Evolutionary conservation across 2,329 filamentous ascomycete species (phyloP).

Genomic region (Neonectria magnoliae): DNA sequence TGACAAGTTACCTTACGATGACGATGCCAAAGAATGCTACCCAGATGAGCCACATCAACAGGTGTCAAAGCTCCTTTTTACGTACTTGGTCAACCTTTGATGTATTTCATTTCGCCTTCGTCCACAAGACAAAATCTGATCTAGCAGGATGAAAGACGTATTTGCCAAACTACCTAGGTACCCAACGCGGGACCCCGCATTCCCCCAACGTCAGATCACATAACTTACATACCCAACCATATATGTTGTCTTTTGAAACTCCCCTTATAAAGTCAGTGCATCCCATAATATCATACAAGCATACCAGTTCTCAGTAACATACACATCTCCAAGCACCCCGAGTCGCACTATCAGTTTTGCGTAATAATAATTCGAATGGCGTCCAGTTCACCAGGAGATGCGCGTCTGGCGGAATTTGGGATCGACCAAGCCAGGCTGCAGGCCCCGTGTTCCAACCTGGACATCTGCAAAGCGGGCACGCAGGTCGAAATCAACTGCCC

Average conservation of each 20-base stretch:
- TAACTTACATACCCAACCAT: background rate
- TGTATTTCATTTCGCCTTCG: background rate
- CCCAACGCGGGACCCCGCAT: background rate
- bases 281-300: background rate
- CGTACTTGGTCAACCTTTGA: background rate
- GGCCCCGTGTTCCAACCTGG: constrained; percentile 63
- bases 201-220: background rate
- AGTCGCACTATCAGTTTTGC: background rate
- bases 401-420: constrained; percentile 57
- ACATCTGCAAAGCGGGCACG: constrained; percentile 60
- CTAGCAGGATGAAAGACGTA: background rate
- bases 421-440: constrained; percentile 58
- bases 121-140: background rate
- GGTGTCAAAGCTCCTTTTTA: no score
- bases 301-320: background rate
- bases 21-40: background rate
- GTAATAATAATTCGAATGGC: background rate
- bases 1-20: background rate
- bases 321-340: background rate
- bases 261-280: background rate
- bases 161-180: background rate
- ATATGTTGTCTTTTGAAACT: background rate
- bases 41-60: background rate
- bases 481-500: constrained; percentile 66
- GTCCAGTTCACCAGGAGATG: constrained; percentile 57